Evolutionary conservation across 495 filamentous ascomycete species (phyloP).

Genomic region (Hypoxylon perforatum): DNA sequence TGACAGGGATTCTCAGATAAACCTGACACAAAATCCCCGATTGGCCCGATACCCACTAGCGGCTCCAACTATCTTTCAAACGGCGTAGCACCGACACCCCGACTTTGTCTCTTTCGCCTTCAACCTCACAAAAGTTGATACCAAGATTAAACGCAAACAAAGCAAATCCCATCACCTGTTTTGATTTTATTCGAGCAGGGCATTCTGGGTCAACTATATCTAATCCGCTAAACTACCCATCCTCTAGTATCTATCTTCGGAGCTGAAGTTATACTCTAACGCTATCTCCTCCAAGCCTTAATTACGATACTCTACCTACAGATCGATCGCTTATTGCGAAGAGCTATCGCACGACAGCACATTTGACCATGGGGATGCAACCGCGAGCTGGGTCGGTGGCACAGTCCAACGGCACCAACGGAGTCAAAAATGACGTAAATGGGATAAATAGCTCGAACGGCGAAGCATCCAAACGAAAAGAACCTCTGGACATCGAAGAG

Average conservation of each 20-base stretch:
- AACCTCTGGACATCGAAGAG: constrained; percentile 60
- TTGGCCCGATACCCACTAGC: constrained; percentile 19
- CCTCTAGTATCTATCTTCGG: neutral
- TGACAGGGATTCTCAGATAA: constrained; percentile 13
- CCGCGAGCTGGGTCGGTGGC: constrained; percentile 39
- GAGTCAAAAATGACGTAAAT: constrained; percentile 3
- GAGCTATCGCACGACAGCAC: constrained; percentile 4
- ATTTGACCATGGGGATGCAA: constrained; percentile 41
- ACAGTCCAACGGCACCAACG: constrained; percentile 21
- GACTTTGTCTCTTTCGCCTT: constrained; percentile 15
- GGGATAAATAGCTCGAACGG: constrained; percentile 23
- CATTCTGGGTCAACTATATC: neutral
- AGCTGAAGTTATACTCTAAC: neutral
- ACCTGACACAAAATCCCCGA: constrained; percentile 33
- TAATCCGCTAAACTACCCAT: neutral
- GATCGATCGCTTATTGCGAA: neutral
- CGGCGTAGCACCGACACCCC: constrained; percentile 24
- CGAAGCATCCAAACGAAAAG: constrained; percentile 40
- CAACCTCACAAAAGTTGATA: constrained; percentile 4
- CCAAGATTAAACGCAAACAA: constrained; percentile 12
- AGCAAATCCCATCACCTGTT: neutral
- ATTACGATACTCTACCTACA: neutral
- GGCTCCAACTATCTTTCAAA: constrained; percentile 4
- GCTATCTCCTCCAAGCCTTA: neutral
- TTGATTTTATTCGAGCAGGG: neutral